phyloP scores from a whole-genome alignment of 2,329 filamentous ascomycete species.

The Phialemoniopsis sp. region DNA sequence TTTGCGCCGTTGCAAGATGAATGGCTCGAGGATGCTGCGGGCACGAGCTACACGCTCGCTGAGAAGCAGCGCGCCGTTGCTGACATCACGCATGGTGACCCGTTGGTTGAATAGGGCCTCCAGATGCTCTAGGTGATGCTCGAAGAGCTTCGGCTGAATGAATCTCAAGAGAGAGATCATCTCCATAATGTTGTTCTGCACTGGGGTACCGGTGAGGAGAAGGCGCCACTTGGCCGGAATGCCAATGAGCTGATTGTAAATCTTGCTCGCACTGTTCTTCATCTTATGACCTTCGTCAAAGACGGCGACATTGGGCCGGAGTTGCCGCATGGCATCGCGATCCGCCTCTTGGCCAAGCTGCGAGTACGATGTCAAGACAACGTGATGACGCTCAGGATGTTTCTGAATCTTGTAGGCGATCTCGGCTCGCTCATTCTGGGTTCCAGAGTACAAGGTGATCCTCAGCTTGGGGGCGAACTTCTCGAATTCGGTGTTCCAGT shows the following conservation, averaged over 20 bases:
- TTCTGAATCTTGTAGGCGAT: constrained; percentile 65
- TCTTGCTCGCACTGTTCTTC: constrained; percentile 80
- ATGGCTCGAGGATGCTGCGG: constrained; percentile 88
- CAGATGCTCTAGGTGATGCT: constrained; percentile 72
- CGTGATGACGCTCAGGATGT: constrained; percentile 59
- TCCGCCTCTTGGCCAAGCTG: constrained; percentile 50
- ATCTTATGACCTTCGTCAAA: constrained; percentile 95
- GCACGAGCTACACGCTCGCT: constrained; percentile 82
- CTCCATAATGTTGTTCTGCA: constrained; percentile 93
- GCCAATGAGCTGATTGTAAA: constrained; percentile 73
- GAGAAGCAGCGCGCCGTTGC: constrained; percentile 80
- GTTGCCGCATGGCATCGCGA: constrained; percentile 41
- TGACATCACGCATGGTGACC: constrained; percentile 74
- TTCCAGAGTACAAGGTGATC: constrained; percentile 68
- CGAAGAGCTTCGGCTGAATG: constrained; percentile 83
- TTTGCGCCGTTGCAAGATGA: constrained; percentile 92
- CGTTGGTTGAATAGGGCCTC: constrained; percentile 88
- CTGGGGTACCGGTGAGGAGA: constrained; percentile 82
- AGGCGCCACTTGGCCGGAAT: constrained; percentile 82
- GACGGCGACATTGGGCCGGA: constrained; percentile 55
- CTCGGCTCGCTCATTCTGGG: constrained; percentile 60
- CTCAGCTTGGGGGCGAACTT: constrained; percentile 76
- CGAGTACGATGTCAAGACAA: constrained; percentile 56
- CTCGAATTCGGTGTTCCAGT: constrained; percentile 89
- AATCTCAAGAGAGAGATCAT: constrained; percentile 89